A percentile compares a stretch with the other conserved stretches of the same genome.
phyloP scores from a whole-genome alignment of 1,139 yeast species.

The Blastobotrys serpentis region DNA sequence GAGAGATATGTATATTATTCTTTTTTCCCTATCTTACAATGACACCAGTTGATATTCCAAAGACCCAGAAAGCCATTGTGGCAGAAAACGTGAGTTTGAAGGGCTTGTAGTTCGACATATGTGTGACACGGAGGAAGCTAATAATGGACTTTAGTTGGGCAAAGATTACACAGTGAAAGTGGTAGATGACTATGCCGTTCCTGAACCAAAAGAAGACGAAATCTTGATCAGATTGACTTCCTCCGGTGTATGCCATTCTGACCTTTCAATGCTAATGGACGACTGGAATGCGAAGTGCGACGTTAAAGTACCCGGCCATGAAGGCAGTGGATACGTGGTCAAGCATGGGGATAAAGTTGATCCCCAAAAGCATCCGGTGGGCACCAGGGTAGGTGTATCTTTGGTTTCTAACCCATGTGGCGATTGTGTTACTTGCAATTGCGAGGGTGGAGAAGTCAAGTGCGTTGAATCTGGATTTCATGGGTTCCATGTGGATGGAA shows the following conservation, averaged over 20 bases:
- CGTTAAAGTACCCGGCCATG: slow-evolving; percentile 52
- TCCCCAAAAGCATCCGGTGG: slow-evolving; percentile 24
- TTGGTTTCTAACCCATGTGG: slow-evolving; percentile 27
- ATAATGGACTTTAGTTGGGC: slow-evolving; percentile 7
- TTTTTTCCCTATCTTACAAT: no score
- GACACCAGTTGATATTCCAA: slow-evolving; percentile 23
- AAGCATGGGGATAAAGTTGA: slow-evolving; percentile 27
- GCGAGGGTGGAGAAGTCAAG: slow-evolving; percentile 25
- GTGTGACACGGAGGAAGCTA: no score
- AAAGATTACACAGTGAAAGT: slow-evolving; percentile 24
- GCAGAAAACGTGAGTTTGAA: slow-evolving; percentile 24
- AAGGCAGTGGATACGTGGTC: slow-evolving; percentile 32
- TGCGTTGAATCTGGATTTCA: slow-evolving; percentile 33
- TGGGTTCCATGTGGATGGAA: slow-evolving; percentile 71
- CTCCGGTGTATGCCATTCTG: slow-evolving; percentile 44
- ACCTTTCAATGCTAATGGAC: slow-evolving; percentile 31
- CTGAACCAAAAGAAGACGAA: slow-evolving; percentile 30
- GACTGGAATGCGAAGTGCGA: slow-evolving; percentile 47
- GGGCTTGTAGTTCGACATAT: no score
- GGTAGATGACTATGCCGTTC: slow-evolving; percentile 33
- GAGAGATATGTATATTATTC: no score
- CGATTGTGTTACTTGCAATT: slow-evolving; percentile 26
- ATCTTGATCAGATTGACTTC: slow-evolving; percentile 33
- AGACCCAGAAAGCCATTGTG: slow-evolving; percentile 32
- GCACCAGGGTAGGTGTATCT: slow-evolving; percentile 30